These are phyloP conservation scores for Apostasia ramifera DNA, from an alignment of 106 monocot genomes.

Conservation along the genomic window DNA sequence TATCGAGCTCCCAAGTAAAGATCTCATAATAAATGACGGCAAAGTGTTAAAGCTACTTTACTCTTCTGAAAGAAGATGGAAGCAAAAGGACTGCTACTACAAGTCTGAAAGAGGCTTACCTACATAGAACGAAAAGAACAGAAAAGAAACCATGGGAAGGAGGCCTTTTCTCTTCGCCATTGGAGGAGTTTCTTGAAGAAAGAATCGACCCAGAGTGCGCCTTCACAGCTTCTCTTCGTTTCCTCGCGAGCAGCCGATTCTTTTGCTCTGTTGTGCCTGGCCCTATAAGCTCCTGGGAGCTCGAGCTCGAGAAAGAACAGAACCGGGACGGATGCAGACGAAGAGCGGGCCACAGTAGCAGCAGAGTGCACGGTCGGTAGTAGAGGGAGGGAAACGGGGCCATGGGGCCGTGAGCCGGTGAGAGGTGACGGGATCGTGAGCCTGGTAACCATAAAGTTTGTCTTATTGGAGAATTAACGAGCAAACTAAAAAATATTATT, in stretches of 20 bases:
- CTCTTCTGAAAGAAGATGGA: not conserved
- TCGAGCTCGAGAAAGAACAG: not conserved
- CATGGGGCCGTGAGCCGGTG: too few relatives aligned
- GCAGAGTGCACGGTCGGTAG: not conserved
- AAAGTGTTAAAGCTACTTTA: not conserved
- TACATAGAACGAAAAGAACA: not conserved
- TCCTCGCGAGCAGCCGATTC: not conserved
- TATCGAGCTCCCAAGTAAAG: not conserved
- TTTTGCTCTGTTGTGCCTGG: too few relatives aligned
- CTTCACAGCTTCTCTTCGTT: not conserved
- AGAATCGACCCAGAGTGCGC: constrained; percentile 1
- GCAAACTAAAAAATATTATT: too few relatives aligned
- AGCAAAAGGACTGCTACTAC: not conserved
- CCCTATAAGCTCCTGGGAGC: not conserved
- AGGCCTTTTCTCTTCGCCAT: constrained; percentile 6
- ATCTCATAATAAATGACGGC: not conserved
- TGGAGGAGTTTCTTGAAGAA: not conserved
- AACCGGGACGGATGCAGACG: not conserved
- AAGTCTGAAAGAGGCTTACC: not conserved
- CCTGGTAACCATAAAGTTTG: too few relatives aligned
- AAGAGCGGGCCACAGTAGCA: not conserved
- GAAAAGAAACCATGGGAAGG: constrained; percentile 1
- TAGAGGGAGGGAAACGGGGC: too few relatives aligned
- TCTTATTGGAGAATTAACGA: too few relatives aligned
- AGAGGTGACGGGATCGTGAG: too few relatives aligned